A percentile compares a stretch with the other conserved stretches of the same genome.
Conservation (phyloP, 345 rosid genomes). For the Arabidopsis thaliana region DNA sequence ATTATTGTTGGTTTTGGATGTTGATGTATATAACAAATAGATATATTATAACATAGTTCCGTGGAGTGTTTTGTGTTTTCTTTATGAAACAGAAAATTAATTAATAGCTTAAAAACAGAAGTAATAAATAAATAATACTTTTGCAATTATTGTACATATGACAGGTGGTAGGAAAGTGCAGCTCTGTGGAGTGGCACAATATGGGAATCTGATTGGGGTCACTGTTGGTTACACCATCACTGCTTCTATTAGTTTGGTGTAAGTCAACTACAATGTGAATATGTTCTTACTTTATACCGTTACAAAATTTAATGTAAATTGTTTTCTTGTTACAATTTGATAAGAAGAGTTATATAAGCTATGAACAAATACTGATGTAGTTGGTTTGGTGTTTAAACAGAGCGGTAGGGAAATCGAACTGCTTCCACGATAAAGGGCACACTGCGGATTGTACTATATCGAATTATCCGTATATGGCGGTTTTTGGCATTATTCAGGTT, state of each 20-base stretch:
- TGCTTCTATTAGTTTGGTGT: conserved; percentile 97
- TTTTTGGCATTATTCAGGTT: conserved; percentile 69
- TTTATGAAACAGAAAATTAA: conserved; percentile 33
- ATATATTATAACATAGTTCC: conserved; percentile 23
- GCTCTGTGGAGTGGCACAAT: conserved; percentile 88
- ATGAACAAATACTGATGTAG: conserved; percentile 21
- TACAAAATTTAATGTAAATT: not conserved
- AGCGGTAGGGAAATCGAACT: conserved; percentile 76
- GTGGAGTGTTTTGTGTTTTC: conserved; percentile 42
- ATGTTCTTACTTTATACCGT: conserved; percentile 27
- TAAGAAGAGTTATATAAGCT: not conserved
- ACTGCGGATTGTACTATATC: conserved; percentile 54
- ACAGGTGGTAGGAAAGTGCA: conserved; percentile 69
- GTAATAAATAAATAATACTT: conserved; percentile 12
- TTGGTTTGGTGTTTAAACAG: conserved; percentile 46
- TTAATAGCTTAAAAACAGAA: conserved; percentile 30
- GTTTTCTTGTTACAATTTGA: not conserved
- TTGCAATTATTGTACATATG: conserved; percentile 27
- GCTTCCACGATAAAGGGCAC: conserved; percentile 76
- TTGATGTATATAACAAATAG: not conserved
- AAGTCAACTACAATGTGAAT: conserved; percentile 48
- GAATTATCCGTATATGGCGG: conserved; percentile 65
- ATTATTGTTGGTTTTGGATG: conserved; percentile 36
- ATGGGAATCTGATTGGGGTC: conserved; percentile 68
- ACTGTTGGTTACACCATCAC: conserved; percentile 91